These are phyloP conservation scores for Phyllosticta citriasiana DNA, from an alignment of 2,329 filamentous ascomycete species.

Conservation along the genomic window DNA sequence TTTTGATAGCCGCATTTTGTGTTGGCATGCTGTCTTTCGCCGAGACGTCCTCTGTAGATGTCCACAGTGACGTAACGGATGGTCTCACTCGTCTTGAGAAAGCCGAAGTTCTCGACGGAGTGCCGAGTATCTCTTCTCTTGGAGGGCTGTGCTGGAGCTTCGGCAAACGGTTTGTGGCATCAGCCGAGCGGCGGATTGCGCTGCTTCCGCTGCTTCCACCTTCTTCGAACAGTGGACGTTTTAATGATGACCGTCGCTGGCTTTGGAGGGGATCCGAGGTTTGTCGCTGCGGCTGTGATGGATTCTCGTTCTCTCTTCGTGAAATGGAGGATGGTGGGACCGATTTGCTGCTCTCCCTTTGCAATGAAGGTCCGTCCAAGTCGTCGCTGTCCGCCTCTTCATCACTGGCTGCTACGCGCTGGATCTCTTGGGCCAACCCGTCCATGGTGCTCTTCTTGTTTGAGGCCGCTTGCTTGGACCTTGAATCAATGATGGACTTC, in stretches of 20 bases:
- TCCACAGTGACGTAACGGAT: neutral
- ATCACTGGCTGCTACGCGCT: neutral
- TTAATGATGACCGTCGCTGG: neutral
- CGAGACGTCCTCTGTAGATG: neutral
- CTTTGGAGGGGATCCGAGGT: neutral
- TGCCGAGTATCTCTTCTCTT: neutral
- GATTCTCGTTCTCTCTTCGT: neutral
- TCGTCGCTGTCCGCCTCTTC: constrained; percentile 15
- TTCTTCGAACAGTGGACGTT: neutral
- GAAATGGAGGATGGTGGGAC: neutral
- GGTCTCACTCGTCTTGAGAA: neutral
- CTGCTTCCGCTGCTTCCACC: neutral
- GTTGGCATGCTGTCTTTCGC: neutral
- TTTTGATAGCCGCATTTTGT: constrained; percentile 1
- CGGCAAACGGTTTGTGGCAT: neutral
- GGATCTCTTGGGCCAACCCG: constrained; percentile 8
- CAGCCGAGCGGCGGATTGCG: neutral
- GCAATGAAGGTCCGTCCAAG: constrained; percentile 12
- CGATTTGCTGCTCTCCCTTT: neutral
- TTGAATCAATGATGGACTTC: neutral
- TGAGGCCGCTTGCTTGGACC: neutral
- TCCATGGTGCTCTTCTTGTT: neutral
- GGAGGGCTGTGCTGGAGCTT: neutral
- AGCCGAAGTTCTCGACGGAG: neutral
- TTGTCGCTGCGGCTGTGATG: neutral